Evolutionary conservation across 441 rosid species (phyloP), one percentile per base, ranked within the genome.

Genomic region (Jatropha multifida): DNA sequence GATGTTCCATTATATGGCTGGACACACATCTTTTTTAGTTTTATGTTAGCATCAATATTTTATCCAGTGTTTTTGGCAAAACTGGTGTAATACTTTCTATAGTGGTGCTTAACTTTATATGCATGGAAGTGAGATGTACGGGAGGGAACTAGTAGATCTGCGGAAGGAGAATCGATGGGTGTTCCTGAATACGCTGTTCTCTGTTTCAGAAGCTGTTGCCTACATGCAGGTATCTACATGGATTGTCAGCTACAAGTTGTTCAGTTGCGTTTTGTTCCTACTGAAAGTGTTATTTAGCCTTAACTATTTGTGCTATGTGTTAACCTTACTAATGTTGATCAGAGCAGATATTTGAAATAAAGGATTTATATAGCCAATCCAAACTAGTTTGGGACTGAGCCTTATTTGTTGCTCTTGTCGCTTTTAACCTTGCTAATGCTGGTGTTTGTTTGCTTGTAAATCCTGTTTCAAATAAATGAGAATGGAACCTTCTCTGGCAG

Each of bases 191-290:
- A 95, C 99, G 4, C 84, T 95, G 23, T 95, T 95, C 82, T 95
- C 99, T 56, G 99, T 95, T 77, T 95, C 99, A 62, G 99, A 95
- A 83, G 99, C 96, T 73, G 93, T 95, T 80, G 97, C 98, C 54
- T 95, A 84, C 83, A 92, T 92, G 90, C 98, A 95, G 96, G 99
- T 95, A 82, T 46, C 78, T 72, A 41, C 44, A 62, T 38, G 15
- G 59, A 44, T 12, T 71, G 38, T 38, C 13, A 72, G 59, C 51
- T 37, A 55, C 38, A 27, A 76, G 55, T 59, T 46, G n/a, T 46
- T 15, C 2, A 18, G 37, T 37, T 48, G 32, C 65, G 26, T 27
- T 20, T 72, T 60, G 27, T 48, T 46, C 12, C 63, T 55, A 1
- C 44, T 54, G 17, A 12, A 17, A 54, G 18, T 12, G 54, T n/a